Conservation (phyloP, 345 rosid species). For the Cardamine chenopodiifolia region DNA sequence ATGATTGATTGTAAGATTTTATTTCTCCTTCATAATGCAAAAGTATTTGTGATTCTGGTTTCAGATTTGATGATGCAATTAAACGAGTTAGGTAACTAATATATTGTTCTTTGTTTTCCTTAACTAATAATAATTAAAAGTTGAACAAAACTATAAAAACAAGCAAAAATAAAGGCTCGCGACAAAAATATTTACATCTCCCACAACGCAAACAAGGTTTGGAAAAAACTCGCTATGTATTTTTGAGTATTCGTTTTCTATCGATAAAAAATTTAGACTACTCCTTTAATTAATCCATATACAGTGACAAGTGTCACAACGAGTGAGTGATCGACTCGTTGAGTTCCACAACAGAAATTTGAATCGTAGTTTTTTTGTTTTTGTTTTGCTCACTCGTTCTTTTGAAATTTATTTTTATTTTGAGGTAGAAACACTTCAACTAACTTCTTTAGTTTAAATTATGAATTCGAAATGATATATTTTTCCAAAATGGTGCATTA, state of each 20-base stretch:
- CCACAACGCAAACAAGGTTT: conserved; percentile 38
- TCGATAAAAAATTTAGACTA: conserved; percentile 36
- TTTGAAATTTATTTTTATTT: background rate
- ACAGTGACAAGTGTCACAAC: conserved; percentile 52
- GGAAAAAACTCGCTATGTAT: conserved; percentile 33
- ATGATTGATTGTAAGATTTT: background rate
- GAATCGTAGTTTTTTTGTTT: background rate
- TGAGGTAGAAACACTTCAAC: conserved; percentile 18
- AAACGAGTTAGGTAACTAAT: background rate
- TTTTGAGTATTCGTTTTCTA: conserved; percentile 24
- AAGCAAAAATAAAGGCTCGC: conserved; percentile 22
- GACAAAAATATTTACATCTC: conserved; percentile 32
- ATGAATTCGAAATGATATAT: background rate
- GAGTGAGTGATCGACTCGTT: conserved; percentile 54
- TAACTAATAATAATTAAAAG: background rate
- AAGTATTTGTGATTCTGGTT: background rate
- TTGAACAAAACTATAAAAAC: background rate
- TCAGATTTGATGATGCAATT: background rate
- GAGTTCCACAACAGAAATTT: conserved; percentile 5
- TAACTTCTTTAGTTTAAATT: background rate
- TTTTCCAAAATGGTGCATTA: background rate
- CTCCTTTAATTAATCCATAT: conserved; percentile 51
- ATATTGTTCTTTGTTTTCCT: background rate
- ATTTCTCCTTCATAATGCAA: background rate
- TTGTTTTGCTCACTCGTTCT: background rate